Conservation (phyloP, 306 rosid genomes). For the Vigna mungo region DNA sequence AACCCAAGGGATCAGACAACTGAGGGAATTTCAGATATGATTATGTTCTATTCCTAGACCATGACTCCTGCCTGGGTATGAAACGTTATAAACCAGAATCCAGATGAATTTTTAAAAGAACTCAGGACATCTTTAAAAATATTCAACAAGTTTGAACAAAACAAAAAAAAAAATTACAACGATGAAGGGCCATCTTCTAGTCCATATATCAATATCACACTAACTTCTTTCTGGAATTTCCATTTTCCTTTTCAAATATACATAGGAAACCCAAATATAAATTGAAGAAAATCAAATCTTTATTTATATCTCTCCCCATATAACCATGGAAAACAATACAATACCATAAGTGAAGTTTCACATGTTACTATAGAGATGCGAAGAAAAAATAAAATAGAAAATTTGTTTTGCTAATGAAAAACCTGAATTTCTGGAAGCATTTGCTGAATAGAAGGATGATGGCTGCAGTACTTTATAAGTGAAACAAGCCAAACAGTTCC, state of each 20-base stretch:
- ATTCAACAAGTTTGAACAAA: conserved; percentile 32
- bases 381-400: conserved; percentile 1
- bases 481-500: conserved; percentile 97
- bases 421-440: conserved; percentile 99
- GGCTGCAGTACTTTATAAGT: conserved; percentile 89
- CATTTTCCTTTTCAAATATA: neutral
- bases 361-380: neutral
- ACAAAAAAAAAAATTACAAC: conserved; percentile 18
- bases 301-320: neutral
- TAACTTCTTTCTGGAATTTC: neutral
- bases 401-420: conserved; percentile 41
- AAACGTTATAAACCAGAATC: neutral
- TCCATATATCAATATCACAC: conserved; percentile 33
- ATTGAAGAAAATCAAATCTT: neutral
- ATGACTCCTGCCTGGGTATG: neutral
- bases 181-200: conserved; percentile 6
- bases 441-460: conserved; percentile 72
- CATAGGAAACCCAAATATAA: neutral
- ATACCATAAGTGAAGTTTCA: conserved; percentile 26
- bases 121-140: neutral
- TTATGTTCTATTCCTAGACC: too few relatives aligned
- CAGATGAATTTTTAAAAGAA: conserved; percentile 3
- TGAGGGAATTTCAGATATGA: neutral
- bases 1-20: neutral
- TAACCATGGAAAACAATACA: conserved; percentile 41